phyloP scores from a whole-genome alignment of 2,329 filamentous ascomycete genomes.

The Ilyonectria mors-panacis region DNA sequence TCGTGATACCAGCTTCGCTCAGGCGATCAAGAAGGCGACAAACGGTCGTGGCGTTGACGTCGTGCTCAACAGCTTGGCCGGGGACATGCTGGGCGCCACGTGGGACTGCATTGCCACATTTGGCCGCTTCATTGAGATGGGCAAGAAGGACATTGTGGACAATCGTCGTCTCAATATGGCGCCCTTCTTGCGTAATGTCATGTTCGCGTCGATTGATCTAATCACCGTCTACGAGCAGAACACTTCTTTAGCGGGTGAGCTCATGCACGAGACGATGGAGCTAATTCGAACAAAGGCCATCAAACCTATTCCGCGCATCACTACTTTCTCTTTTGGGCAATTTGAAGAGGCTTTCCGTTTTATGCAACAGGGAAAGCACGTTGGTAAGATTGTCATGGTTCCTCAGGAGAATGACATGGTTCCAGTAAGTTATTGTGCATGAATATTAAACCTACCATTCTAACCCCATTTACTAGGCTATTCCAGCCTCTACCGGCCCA shows the following conservation, averaged over 20 bases:
- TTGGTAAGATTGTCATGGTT: conserved; percentile 30
- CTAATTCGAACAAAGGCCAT: conserved; percentile 4
- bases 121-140: conserved; percentile 54
- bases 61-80: conserved; percentile 48
- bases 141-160: conserved; percentile 48
- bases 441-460: neutral
- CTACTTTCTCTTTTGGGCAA: conserved; percentile 5
- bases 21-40: conserved; percentile 42
- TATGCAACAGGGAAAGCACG: conserved; percentile 31
- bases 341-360: conserved; percentile 21
- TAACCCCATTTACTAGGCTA: conserved; percentile 1
- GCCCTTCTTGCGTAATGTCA: conserved; percentile 45
- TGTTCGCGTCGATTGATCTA: conserved; percentile 23
- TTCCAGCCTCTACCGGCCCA: neutral
- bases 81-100: conserved; percentile 46
- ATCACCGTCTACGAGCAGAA: conserved; percentile 13
- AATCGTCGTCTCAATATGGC: conserved; percentile 46
- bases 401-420: conserved; percentile 12
- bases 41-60: conserved; percentile 48
- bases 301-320: conserved; percentile 2
- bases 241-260: conserved; percentile 2
- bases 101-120: conserved; percentile 50
- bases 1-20: conserved; percentile 44
- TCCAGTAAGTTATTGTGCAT: neutral
- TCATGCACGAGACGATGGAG: conserved; percentile 3